phyloP scores from a whole-genome alignment of 2,329 filamentous ascomycete species.

The Ceratocystis ficicola region DNA sequence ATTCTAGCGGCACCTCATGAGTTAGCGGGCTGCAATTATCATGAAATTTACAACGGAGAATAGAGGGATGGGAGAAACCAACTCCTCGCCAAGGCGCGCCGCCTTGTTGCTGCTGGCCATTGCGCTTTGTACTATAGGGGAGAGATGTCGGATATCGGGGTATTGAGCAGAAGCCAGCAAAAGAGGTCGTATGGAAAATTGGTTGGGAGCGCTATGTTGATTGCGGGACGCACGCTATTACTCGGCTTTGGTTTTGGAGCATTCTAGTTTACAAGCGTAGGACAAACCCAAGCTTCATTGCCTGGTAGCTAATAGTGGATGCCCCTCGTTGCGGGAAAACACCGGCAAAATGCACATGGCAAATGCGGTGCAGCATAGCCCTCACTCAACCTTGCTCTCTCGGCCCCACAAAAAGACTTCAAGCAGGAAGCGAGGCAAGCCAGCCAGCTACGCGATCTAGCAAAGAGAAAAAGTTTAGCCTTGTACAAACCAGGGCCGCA shows the following conservation, averaged over 20 bases:
- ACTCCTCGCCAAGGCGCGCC: slow-evolving; percentile 51
- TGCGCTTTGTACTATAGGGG: neutral
- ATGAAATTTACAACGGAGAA: slow-evolving; percentile 1
- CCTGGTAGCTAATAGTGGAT: neutral
- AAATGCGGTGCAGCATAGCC: neutral
- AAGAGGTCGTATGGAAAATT: neutral
- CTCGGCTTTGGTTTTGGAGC: neutral
- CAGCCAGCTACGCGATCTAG: slow-evolving; percentile 2
- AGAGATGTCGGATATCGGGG: too few relatives aligned
- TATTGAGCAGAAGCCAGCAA: neutral
- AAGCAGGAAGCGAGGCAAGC: slow-evolving; percentile 11
- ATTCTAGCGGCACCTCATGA: slow-evolving; percentile 44
- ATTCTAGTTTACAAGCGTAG: neutral
- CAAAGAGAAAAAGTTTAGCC: slow-evolving; percentile 19
- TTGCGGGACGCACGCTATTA: neutral
- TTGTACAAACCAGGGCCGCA: slow-evolving; percentile 10
- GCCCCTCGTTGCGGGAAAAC: slow-evolving; percentile 15
- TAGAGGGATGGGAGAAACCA: slow-evolving; percentile 28
- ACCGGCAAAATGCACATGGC: neutral
- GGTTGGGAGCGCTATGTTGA: neutral
- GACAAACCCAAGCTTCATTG: neutral
- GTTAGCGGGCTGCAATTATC: slow-evolving; percentile 20
- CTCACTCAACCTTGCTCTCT: slow-evolving; percentile 2
- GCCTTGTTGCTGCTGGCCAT: slow-evolving; percentile 52
- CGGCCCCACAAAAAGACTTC: slow-evolving; percentile 19